phyloP scores from a whole-genome alignment of 768 basidiomycete genomes.

The Botryobasidium botryosum region DNA sequence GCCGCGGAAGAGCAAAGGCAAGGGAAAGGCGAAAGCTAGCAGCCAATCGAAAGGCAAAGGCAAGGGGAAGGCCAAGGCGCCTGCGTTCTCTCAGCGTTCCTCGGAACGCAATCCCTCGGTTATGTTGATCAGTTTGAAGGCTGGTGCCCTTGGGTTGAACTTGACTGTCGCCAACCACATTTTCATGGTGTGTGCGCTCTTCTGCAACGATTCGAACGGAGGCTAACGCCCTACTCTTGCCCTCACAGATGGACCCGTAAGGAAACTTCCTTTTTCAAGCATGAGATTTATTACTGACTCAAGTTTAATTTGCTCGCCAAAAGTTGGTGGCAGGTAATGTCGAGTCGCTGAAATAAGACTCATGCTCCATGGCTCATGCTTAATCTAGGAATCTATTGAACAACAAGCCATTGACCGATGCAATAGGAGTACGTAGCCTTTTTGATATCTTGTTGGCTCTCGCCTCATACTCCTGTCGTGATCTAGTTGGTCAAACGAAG shows the following conservation, averaged over 20 bases:
- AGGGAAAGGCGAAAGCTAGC: constrained; percentile 21
- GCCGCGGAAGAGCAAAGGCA: constrained; percentile 23
- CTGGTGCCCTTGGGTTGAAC: constrained; percentile 73
- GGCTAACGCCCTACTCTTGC: background rate
- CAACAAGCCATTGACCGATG: constrained; percentile 10
- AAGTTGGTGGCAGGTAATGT: constrained; percentile 18
- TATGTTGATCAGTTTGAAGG: constrained; percentile 77
- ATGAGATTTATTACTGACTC: background rate
- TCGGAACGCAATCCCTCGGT: constrained; percentile 34
- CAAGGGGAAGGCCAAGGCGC: constrained; percentile 8
- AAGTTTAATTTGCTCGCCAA: constrained; percentile 36
- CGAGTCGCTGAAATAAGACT: background rate
- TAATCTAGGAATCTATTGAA: constrained; percentile 6
- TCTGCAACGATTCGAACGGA: background rate
- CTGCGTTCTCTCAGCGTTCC: background rate
- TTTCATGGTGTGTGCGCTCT: constrained; percentile 18
- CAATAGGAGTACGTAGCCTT: background rate
- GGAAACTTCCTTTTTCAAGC: too few relatives aligned
- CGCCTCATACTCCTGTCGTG: too few relatives aligned
- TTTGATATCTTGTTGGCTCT: background rate
- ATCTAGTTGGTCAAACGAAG: constrained; percentile 49
- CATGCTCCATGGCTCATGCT: background rate
- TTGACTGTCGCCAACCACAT: constrained; percentile 78
- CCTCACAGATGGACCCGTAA: constrained; percentile 11
- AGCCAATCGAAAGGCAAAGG: constrained; percentile 12